Evolutionary conservation across 441 rosid genomes (phyloP), one percentile per base, ranked within the genome.

Genomic region (Pelargonium citronellum): DNA sequence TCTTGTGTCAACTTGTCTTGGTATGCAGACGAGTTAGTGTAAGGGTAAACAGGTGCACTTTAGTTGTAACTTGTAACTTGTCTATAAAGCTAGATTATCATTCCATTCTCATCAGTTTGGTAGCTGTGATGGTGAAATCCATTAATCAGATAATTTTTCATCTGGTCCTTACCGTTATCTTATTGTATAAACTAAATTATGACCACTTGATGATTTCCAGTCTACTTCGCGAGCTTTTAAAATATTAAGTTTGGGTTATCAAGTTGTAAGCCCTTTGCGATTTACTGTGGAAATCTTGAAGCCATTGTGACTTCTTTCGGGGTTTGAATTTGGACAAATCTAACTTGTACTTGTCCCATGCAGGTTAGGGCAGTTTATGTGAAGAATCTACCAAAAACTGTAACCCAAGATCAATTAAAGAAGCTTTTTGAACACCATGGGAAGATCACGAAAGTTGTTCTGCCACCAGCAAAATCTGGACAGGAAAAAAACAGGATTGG

Each of bases 401-500:
- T 76, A n/a, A 71, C 71, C n/a, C 80, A 79, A 62, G 80, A 79
- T 65, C 80, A 79, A 65, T 69, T 79, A 60, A 79, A 76, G 68
- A 73, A 79, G 73, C 75, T 79, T 11, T 79, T 79, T 68, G 80
- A 76, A 57, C 82, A 68, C 51, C 82, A 79, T 65, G 82, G 82
- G 66, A 79, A 55, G 68, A 79, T 79, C 70, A 79, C 76, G 15
- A 79, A 79, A 74, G 68, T 79, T 39, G 80, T 76, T 73, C 67
- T 79, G 34, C 82, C 82, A n/a, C 80, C 82, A 16, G 78, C 82
- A 68, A 79, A 76, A 73, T 64, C 73, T 68, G 82, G 80, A 44
- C 82, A 79, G 53, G 82, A 79, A 76, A 79, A 67, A 46, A 79
- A 79, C 74, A 76, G 82, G 67, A 76, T 79, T 65, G 82, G 82